Evolutionary conservation across 805 yeast genomes (phyloP), one percentile per base, ranked within the genome.

Genomic region (Ogataea minuta): DNA sequence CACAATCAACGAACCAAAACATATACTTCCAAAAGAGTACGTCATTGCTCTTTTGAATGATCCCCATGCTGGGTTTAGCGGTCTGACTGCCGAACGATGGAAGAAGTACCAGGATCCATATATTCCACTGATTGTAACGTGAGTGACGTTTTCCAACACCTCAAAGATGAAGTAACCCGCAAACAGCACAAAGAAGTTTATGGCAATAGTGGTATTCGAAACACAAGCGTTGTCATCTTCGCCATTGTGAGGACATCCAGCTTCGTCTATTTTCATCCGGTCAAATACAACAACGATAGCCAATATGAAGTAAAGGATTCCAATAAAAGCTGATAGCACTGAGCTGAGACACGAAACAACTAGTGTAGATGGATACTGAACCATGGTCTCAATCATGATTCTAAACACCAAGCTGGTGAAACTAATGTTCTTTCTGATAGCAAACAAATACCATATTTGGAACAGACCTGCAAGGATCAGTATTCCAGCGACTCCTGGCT

Each of bases 91-190:
- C 9, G 56, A 36, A 7, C 47, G 39, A 31, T 55, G 55, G 61
- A 84, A 74, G 62, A 87, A 90, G 62, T 86, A 89, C 96, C 97
- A 90, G 7, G 91, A 76, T 8, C 96, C 96, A 58, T 76, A 90
- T 13, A 88, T 78, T 17, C 95, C 95, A 16, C 91, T 73, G 32
- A 87, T 79, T 1, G 89, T 77, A 15, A 83, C 84, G 56, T 90
- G 95, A 25, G 88, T 80, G 11, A 85, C 71, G 53, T 85, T 88
- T 63, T 81, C 79, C 42, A 86, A 68, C 13, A 89, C 93, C 62
- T 88, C 96, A 20, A 93, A 75, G 44, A 88, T 76, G 59, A 78
- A 84, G 58, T 76, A 89, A 13, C 95, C 95, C 4, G 91, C 84
- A 60, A 90, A 86, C 48, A 88, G 78, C 5, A 83, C 77, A 61